A percentile compares a stretch with the other conserved stretches of the same genome.
Conservation (phyloP, 139 green algal species). For the Chlorella sorokiniana region DNA sequence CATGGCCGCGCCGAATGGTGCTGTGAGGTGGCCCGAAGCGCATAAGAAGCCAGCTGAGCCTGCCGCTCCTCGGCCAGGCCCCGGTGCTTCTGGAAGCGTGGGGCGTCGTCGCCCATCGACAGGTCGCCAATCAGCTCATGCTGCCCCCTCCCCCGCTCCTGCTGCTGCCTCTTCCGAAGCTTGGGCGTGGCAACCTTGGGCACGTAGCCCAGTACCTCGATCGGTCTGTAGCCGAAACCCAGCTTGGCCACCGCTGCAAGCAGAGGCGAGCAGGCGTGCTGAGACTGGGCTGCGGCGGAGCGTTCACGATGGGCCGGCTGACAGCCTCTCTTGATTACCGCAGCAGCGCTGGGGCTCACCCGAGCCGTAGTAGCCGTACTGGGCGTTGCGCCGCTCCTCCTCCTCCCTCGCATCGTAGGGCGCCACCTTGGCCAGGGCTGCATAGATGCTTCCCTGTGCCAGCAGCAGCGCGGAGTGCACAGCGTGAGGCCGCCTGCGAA, state of each 20-base stretch:
- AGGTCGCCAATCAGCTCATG: background rate
- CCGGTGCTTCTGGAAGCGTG: too few species aligned
- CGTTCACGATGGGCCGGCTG: too few species aligned
- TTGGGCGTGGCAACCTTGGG: background rate
- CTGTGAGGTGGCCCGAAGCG: background rate
- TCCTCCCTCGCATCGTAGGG: conserved; percentile 30
- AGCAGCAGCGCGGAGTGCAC: background rate
- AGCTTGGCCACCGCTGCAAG: background rate
- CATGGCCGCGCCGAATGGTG: background rate
- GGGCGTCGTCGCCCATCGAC: too few species aligned
- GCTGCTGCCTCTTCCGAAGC: conserved; percentile 1
- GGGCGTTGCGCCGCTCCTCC: conserved; percentile 22
- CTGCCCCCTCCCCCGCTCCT: background rate
- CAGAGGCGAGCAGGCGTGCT: background rate
- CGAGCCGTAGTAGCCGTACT: conserved; percentile 32
- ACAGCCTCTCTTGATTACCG: background rate
- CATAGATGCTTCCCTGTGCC: conserved; percentile 5
- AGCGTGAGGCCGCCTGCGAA: background rate
- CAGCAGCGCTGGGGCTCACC: background rate
- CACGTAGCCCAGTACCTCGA: conserved; percentile 28
- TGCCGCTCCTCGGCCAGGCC: background rate
- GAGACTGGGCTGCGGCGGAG: too few species aligned
- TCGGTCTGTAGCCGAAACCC: conserved; percentile 29
- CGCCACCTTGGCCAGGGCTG: background rate
- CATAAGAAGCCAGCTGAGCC: background rate